Base-by-base conservation (phyloP, 225 moss, liverwort and hornwort genomes). In the Sphagnum contortum region DNA sequence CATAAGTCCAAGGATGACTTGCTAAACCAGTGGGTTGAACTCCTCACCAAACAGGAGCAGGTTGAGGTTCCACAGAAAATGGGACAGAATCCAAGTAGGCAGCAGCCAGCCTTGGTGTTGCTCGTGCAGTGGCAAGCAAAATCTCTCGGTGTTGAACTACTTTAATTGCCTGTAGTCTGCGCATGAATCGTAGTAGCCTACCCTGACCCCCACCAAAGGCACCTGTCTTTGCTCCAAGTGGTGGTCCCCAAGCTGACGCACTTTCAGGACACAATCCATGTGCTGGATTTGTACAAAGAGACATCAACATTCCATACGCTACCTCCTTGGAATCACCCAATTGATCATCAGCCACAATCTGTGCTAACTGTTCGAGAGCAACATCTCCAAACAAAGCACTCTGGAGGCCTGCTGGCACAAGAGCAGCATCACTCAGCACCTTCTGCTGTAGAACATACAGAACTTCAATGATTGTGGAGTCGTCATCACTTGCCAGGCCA, bases 331-430 rank as follows among this genome's bases (percentile, higher is more conserved):
- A 86, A 48, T 86, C 87, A 66, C 57, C 76, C 63, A 89, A 73
- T 8, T 82, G 66, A 51, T 78, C 75, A 77, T 91, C 84, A 64
- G 87, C 82, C 68, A 85, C 82, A 79, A 99, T 84, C 47, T 89
- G 91, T 45, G 91, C 87, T 71, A 99, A 79, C 76, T 93, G 98
- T 57, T 99, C 93, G 61, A 99, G 93, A 60, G 98, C 83, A 47
- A 75, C 93, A 73, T 99, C 98, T 49, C 98, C 93, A 69, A 98
- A 98, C 58, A 98, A 62, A 62, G 86, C 93, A 76, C 93, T 99
- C 67, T 89, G 93, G 47, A 93, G 87, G 54, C 93, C 91, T 14
- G 90, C 79, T 75, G 98, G 98, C 61, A 99, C 91, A 66, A 89
- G 75, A 49, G 85, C 87, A 57, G 78, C 80, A 45, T 87, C 79